Evolutionary conservation across 2,329 filamentous ascomycete species (phyloP), one percentile per base, ranked within the genome.

Genomic region (Ophiostoma ulmi): DNA sequence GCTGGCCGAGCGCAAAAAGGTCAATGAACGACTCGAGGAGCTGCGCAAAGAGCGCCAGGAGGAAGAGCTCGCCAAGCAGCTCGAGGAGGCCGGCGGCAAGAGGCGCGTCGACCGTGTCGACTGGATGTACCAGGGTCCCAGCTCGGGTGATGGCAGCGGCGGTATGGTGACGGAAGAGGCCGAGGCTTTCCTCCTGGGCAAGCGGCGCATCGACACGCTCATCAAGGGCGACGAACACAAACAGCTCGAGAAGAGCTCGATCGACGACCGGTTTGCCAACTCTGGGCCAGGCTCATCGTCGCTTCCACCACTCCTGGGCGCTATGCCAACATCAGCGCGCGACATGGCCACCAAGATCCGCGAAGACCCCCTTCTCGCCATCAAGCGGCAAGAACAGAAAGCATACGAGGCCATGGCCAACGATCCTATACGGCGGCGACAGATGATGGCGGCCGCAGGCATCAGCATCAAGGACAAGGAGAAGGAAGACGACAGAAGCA

Each of bases 101-200:
- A 94, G 93, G 77, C 86, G 90, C 69, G 82, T 91, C 39, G 90
- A 94, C 76, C 89, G 93, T 48, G 94, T 99, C 36, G 95, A 98
- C 77, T 99, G 95, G 92, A 97, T 99, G 93, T 99, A 99, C 80
- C 88, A 91, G 75, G 94, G 94, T 1, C 93, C 95, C n/a, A 36
- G 63, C 8, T 91, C 90, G 68, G 84, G 87, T 76, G 92, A 92
- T 48, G 90, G 91, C 77, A 83, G 84, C 77, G 83, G 84, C n/a
- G 91, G 90, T 39, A 74, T 75, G 74, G 92, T 88, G 55, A 87
- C 86, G 5, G 94, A 97, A 79, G 95, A 98, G 80, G 93, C 92
- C 81, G 95, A 99, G 78, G 93, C 91, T 4, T 99, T 97, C 78
- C 81, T 99, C 1, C 84, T 99, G 17, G 95, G 95, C 69, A 98